Base-by-base conservation (phyloP, 1,139 yeast genomes). In the Nakaseomyces nivariensis region DNA sequence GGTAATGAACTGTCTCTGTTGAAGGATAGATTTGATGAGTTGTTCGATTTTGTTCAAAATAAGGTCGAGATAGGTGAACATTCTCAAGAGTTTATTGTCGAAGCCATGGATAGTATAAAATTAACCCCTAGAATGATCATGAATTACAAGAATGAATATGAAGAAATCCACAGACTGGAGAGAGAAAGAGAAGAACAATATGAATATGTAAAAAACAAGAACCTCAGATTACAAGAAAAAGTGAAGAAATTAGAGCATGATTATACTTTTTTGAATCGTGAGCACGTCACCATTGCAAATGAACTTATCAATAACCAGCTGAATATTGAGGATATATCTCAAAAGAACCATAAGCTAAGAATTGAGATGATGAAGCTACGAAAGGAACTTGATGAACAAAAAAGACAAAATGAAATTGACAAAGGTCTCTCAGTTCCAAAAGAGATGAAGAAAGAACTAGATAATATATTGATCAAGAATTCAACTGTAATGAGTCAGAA, bases 231-330 rank as follows among this genome's bases (percentile, higher is more conserved):
- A 51, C 79, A 89, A 44, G 78, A 81, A 56, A 85, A 85, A 56
- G 85, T 90, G 52, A 78, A 87, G 58, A 77, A 79, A 50, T 72
- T 89, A 47, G 97, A 92, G 66, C 73, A 81, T 31, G 77, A 81
- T 40, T 82, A 83, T 58, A 79, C 86, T 1, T 69, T 73, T 8
- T 72, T 92, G 53, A 89, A 87, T 60, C 76, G 81, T 53, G 97
- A 90, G 62, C 97, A 92, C 65, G 76, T 82, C 34, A 79, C 77
- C 49, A 76, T 92, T 40, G 82, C 90, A 7, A 85, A 85, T 63
- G 95, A 82, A 57, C 73, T 83, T 78, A 79, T 83, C 31, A 74
- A 74, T 50, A 82, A 81, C 43, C 75, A 83, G 54, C 72, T 82
- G 44, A 74, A 77, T 51, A 77, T 85, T 48, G 88, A 83, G 9